A percentile compares a stretch with the other conserved stretches of the same genome.
Evolutionary conservation across 2,329 filamentous ascomycete species (phyloP).

Genomic region (Venturia pyrina): DNA sequence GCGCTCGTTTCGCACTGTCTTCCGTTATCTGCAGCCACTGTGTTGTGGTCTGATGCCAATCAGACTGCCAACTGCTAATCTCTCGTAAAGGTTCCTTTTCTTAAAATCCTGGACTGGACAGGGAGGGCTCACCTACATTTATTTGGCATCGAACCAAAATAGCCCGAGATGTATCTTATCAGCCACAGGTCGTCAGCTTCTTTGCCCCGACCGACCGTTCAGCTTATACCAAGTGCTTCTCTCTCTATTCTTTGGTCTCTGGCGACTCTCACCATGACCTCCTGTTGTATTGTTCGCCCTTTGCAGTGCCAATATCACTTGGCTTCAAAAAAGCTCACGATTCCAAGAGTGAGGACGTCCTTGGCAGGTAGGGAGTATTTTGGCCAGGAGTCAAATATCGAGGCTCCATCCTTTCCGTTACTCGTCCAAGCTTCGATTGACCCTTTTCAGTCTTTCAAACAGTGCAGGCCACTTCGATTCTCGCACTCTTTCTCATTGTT

Average conservation of each 20-base stretch:
- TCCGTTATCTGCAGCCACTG: neutral
- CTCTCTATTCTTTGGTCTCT: neutral
- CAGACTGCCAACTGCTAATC: too few species aligned
- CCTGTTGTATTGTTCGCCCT: neutral
- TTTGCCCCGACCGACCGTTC: neutral
- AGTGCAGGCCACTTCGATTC: neutral
- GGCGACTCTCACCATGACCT: neutral
- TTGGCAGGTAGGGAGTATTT: neutral
- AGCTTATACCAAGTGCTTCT: neutral
- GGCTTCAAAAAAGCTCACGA: neutral
- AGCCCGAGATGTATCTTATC: neutral
- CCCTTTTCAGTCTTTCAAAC: neutral
- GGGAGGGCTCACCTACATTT: too few species aligned
- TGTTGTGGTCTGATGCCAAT: too few species aligned
- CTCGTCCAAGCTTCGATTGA: neutral
- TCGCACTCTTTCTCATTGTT: neutral
- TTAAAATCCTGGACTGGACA: too few species aligned
- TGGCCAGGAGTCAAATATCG: neutral
- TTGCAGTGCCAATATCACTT: neutral
- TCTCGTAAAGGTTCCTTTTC: too few species aligned
- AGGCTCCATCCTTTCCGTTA: neutral
- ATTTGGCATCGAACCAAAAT: too few species aligned
- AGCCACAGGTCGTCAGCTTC: neutral
- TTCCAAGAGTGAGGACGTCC: neutral
- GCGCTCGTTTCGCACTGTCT: neutral